Evolutionary conservation across 495 filamentous ascomycete species (phyloP).

Genomic region (Monascus purpureus): DNA sequence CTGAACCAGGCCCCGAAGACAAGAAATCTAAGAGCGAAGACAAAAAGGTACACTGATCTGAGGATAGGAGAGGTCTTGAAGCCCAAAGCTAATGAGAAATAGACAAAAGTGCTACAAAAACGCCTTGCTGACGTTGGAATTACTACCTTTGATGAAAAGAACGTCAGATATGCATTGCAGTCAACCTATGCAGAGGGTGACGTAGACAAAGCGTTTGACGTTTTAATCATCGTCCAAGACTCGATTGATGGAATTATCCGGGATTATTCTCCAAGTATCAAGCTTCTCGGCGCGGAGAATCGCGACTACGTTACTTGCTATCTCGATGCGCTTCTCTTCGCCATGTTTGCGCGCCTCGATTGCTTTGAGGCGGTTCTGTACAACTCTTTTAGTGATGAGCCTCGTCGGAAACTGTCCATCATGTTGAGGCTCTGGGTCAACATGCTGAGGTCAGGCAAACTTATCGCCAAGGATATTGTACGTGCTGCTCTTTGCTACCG

Average conservation of each 20-base stretch:
- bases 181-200: slow-evolving; percentile 53
- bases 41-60: slow-evolving; percentile 25
- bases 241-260: slow-evolving; percentile 70
- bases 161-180: slow-evolving; percentile 56
- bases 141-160: slow-evolving; percentile 22
- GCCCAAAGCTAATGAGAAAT: not conserved
- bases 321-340: slow-evolving; percentile 81
- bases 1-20: slow-evolving; percentile 8
- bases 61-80: not conserved
- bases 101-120: slow-evolving; percentile 25
- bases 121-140: slow-evolving; percentile 22
- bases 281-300: slow-evolving; percentile 78
- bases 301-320: slow-evolving; percentile 79
- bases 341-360: slow-evolving; percentile 84
- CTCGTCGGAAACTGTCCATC: slow-evolving; percentile 55
- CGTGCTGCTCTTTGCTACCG: too few relatives aligned
- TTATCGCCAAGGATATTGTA: slow-evolving; percentile 81
- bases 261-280: slow-evolving; percentile 51
- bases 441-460: slow-evolving; percentile 65
- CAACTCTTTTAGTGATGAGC: slow-evolving; percentile 49
- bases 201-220: slow-evolving; percentile 55
- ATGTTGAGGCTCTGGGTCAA: slow-evolving; percentile 87
- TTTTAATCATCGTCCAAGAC: slow-evolving; percentile 62
- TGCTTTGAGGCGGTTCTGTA: slow-evolving; percentile 86
- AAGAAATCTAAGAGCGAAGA: slow-evolving; percentile 20